phyloP scores from a whole-genome alignment of 257 asterid species.

The Lantana camara region DNA sequence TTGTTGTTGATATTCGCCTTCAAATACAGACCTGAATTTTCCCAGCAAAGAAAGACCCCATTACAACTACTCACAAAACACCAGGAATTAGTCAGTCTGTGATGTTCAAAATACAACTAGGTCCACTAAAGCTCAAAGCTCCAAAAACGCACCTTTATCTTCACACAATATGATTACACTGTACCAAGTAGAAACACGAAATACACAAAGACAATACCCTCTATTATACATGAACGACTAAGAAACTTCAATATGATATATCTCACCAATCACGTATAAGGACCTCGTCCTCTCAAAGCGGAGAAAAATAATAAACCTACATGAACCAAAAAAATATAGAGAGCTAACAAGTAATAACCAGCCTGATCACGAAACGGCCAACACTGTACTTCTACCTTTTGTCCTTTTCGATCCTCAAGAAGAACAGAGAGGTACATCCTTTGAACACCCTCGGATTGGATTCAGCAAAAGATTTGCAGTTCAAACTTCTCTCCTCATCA shows the following conservation, averaged over 20 bases:
- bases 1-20: too few species aligned
- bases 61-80: neutral
- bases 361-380: constrained; percentile 36
- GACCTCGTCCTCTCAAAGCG: constrained; percentile 33
- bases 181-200: constrained; percentile 36
- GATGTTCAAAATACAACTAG: neutral
- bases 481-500: constrained; percentile 25
- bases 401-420: constrained; percentile 41
- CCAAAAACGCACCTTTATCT: constrained; percentile 23
- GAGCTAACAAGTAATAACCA: constrained; percentile 25
- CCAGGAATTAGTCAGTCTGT: neutral
- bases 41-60: neutral
- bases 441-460: constrained; percentile 28
- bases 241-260: constrained; percentile 29
- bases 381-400: constrained; percentile 38
- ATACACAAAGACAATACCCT: constrained; percentile 43
- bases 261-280: constrained; percentile 43
- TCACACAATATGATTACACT: constrained; percentile 39
- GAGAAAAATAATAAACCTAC: constrained; percentile 47
- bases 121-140: neutral
- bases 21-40: too few species aligned
- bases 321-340: constrained; percentile 27
- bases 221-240: constrained; percentile 51
- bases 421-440: constrained; percentile 37
- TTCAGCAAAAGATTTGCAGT: constrained; percentile 23